These are phyloP conservation scores for Xylariales sp. DNA, from an alignment of 2,329 filamentous ascomycete genomes.

Conservation along the genomic window DNA sequence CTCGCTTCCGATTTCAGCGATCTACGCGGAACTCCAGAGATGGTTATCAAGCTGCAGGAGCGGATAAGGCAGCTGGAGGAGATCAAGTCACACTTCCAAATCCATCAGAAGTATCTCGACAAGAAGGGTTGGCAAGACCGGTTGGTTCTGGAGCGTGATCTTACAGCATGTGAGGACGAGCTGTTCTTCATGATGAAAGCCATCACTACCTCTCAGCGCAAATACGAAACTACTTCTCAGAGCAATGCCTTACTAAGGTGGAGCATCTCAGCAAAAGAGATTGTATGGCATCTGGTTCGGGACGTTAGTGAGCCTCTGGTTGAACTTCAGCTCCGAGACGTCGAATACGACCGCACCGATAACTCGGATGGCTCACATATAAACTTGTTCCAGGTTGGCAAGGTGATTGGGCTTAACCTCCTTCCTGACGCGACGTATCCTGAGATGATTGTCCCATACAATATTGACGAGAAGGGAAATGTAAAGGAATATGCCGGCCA, in stretches of 20 bases:
- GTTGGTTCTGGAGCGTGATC: slow-evolving; percentile 80
- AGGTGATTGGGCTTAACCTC: slow-evolving; percentile 84
- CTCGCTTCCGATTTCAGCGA: slow-evolving; percentile 98
- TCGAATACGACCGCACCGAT: slow-evolving; percentile 91
- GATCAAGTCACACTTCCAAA: slow-evolving; percentile 94
- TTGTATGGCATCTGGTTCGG: slow-evolving; percentile 94
- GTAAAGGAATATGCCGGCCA: slow-evolving; percentile 53
- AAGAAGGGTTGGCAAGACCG: slow-evolving; percentile 88
- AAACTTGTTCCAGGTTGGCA: slow-evolving; percentile 85
- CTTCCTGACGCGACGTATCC: slow-evolving; percentile 89
- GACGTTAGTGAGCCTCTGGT: slow-evolving; percentile 84
- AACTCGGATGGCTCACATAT: slow-evolving; percentile 96
- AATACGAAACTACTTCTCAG: slow-evolving; percentile 68
- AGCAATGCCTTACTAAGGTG: slow-evolving; percentile 80
- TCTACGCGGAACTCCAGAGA: slow-evolving; percentile 84
- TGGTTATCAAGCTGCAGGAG: slow-evolving; percentile 87
- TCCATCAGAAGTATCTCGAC: slow-evolving; percentile 83
- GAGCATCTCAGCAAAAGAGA: slow-evolving; percentile 91
- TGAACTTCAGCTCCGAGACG: slow-evolving; percentile 87
- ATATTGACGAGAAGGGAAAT: slow-evolving; percentile 58
- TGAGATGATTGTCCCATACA: slow-evolving; percentile 89
- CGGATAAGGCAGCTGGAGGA: slow-evolving; percentile 91
- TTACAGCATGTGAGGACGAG: slow-evolving; percentile 89
- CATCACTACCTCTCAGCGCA: slow-evolving; percentile 92
- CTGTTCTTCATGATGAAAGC: slow-evolving; percentile 99